phyloP scores from a whole-genome alignment of 2,329 filamentous ascomycete genomes.

The Pseudocercospora fijiensis region DNA sequence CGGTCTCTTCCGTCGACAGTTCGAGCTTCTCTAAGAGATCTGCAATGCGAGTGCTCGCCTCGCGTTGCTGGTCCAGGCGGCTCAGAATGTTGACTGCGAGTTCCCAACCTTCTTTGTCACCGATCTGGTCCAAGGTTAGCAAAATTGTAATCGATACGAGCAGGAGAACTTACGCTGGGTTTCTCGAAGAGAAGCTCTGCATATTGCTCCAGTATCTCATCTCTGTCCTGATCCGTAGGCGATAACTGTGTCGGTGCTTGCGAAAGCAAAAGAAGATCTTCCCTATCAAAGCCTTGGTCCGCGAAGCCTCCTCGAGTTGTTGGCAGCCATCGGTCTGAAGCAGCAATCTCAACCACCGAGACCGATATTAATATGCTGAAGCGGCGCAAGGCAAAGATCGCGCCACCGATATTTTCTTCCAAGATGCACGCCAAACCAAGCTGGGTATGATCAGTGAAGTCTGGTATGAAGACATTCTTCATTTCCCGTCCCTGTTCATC shows the following conservation, averaged over 20 bases:
- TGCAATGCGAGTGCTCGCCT: slow-evolving; percentile 71
- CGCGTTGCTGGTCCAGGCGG: slow-evolving; percentile 70
- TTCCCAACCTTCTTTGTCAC: slow-evolving; percentile 72
- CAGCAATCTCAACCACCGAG: slow-evolving; percentile 78
- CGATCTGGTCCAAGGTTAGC: slow-evolving; percentile 22
- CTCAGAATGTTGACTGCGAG: slow-evolving; percentile 79
- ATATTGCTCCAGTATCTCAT: slow-evolving; percentile 75
- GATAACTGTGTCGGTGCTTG: slow-evolving; percentile 60
- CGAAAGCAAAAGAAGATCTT: slow-evolving; percentile 82
- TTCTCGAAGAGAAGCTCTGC: slow-evolving; percentile 61
- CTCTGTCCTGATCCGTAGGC: slow-evolving; percentile 70
- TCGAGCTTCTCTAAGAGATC: slow-evolving; percentile 72
- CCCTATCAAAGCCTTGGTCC: slow-evolving; percentile 68
- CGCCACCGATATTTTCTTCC: slow-evolving; percentile 76
- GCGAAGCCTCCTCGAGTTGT: slow-evolving; percentile 53
- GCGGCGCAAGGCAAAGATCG: slow-evolving; percentile 69
- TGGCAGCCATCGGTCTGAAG: slow-evolving; percentile 77
- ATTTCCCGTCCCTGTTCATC: not conserved
- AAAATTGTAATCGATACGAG: slow-evolving; percentile 7
- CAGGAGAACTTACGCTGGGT: slow-evolving; percentile 15
- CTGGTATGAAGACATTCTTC: slow-evolving; percentile 68
- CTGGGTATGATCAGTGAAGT: slow-evolving; percentile 72
- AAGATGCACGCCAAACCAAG: slow-evolving; percentile 79
- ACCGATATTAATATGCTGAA: slow-evolving; percentile 81
- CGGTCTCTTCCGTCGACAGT: slow-evolving; percentile 66